Percentiles rank a stretch among this genome's conserved stretches.
phyloP scores from a whole-genome alignment of 352 stramenopile species.

The Plasmopara halstedii region DNA sequence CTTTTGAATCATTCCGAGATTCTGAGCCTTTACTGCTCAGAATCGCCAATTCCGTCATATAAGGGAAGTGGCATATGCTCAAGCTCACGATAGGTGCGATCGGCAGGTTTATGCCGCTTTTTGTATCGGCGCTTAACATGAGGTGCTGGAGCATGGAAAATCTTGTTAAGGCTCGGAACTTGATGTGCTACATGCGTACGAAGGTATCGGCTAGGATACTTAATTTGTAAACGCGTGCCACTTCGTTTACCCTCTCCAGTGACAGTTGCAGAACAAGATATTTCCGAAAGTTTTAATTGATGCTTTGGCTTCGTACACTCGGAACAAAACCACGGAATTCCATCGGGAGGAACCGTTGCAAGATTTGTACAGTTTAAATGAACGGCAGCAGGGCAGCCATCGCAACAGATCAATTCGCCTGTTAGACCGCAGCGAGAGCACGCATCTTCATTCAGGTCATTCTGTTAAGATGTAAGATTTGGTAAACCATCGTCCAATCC shows the following conservation, averaged over 20 bases:
- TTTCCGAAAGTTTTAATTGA: slow-evolving; percentile 19
- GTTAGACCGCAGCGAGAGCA: slow-evolving; percentile 66
- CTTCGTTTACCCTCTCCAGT: slow-evolving; percentile 13
- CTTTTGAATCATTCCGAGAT: not conserved
- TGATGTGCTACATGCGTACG: slow-evolving; percentile 32
- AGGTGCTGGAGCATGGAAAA: slow-evolving; percentile 35
- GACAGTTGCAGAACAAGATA: slow-evolving; percentile 2
- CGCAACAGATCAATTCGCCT: slow-evolving; percentile 74
- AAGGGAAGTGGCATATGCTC: slow-evolving; percentile 50
- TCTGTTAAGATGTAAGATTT: slow-evolving; percentile 21
- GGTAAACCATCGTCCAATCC: not conserved
- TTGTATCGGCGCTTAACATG: slow-evolving; percentile 39
- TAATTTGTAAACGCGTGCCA: slow-evolving; percentile 7
- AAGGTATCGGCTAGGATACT: slow-evolving; percentile 29
- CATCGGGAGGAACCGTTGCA: slow-evolving; percentile 38
- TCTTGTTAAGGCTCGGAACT: slow-evolving; percentile 56
- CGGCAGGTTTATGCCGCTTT: slow-evolving; percentile 40
- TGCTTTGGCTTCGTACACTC: slow-evolving; percentile 52
- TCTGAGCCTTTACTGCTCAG: slow-evolving; percentile 7
- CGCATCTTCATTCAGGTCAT: slow-evolving; percentile 75
- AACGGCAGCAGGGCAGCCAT: slow-evolving; percentile 69
- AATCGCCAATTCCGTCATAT: slow-evolving; percentile 34
- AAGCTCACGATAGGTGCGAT: slow-evolving; percentile 53
- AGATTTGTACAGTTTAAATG: slow-evolving; percentile 74
- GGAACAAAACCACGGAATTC: slow-evolving; percentile 61